Evolutionary conservation across 2,329 filamentous ascomycete genomes (phyloP), one percentile per base, ranked within the genome.

Genomic region (Torrubiella hemipterigena): DNA sequence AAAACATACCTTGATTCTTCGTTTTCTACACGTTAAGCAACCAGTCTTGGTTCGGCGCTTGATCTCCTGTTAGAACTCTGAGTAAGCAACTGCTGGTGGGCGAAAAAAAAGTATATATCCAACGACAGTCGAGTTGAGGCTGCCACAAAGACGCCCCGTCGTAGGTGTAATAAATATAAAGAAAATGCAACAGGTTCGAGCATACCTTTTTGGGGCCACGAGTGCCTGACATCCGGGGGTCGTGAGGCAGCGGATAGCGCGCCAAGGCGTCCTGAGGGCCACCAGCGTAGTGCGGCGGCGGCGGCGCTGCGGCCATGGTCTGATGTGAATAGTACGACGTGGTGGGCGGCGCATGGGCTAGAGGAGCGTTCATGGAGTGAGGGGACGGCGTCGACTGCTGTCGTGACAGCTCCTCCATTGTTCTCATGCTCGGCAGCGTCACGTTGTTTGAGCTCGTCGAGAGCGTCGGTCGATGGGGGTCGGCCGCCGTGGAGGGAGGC

Each of bases 21-120:
- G 63, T 46, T 73, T 73, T 34, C 70, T 67, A 51, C 70, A 75
- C 27, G 70, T 75, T 49, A 75, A 51, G 42, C 70, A 75, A n/a
- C 70, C 70, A 2, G 70, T 75, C 50, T 75, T 75, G 28, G 70
- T 75, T 43, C 70, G 65, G 38, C 70, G 64, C 50, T 74, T 75
- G 46, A 75, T 75, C 49, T 75, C 70, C 70, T 75, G 49, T 17
- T 33, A 30, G 27, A 18, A 14, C 27, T 30, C 22, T 31, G 31
- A 36, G 17, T 27, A 34, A 32, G 30, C 17, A 33, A 33, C n/a
- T 23, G 15, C 20, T 32, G 31, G 17, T 13, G 21, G 29, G 27
- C n/a, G 23, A 27, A 17, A 23, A 17, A 16, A 20, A 14, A 30
- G n/a, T n/a, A n/a, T n/a, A n/a, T n/a, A n/a, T n/a, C n/a, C n/a